Conservation (phyloP, 2,329 filamentous ascomycete genomes). For the Gaeumannomyces tritici region DNA sequence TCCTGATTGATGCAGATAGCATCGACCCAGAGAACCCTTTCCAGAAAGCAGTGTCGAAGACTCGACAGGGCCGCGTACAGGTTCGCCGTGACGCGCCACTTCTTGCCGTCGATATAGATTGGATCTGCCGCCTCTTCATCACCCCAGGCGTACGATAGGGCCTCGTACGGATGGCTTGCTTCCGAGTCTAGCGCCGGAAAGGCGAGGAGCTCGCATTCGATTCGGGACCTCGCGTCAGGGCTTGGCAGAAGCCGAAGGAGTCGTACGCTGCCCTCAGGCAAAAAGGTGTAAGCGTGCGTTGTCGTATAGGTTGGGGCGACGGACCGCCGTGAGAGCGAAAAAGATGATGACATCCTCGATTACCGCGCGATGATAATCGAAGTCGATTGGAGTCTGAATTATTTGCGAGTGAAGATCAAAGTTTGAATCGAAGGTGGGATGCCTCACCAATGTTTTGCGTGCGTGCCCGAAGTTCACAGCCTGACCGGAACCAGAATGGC, state of each 20-base stretch:
- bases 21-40: neutral
- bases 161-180: constrained; percentile 8
- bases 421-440: no score
- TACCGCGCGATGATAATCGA: no score
- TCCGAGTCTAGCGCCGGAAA: neutral
- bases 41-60: neutral
- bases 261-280: neutral
- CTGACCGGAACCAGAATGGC: no score
- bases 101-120: constrained; percentile 2
- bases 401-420: no score
- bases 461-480: no score
- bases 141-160: constrained; percentile 13
- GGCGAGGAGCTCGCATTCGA: constrained; percentile 10
- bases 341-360: no score
- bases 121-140: accelerated
- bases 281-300: no score
- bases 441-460: no score
- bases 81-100: neutral
- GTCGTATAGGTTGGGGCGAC: no score
- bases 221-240: neutral
- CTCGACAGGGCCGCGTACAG: neutral
- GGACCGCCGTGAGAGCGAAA: no score
- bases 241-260: neutral
- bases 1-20: neutral
- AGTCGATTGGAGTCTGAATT: no score